Conservation (phyloP, 1,284 basidiomycete genomes). For the Puccinia coronata region DNA sequence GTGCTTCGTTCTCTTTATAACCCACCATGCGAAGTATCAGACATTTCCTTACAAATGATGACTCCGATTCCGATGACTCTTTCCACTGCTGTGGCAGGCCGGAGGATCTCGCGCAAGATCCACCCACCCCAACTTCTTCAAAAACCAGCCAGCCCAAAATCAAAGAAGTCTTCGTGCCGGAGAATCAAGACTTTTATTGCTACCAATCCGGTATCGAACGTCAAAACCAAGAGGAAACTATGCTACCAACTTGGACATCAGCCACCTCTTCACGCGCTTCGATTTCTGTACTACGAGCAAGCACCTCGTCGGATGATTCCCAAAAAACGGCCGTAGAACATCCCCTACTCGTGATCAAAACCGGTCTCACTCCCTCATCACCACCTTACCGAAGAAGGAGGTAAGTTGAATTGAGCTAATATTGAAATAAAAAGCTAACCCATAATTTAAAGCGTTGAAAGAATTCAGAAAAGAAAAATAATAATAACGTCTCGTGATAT, state of each 20-base stretch:
- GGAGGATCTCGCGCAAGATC: background rate
- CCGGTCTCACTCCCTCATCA: background rate
- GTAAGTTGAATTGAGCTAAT: background rate
- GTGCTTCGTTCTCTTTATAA: background rate
- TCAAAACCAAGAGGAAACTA: background rate
- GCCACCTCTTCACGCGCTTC: background rate
- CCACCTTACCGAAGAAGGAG: background rate
- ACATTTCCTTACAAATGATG: background rate
- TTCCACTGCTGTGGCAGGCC: slow-evolving; percentile 21
- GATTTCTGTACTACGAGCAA: background rate
- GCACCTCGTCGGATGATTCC: background rate
- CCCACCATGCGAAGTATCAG: background rate
- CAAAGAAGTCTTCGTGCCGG: background rate
- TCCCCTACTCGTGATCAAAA: background rate
- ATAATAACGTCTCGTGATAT: no score
- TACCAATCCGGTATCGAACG: slow-evolving; percentile 6
- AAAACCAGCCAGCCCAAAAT: background rate
- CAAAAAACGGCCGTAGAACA: background rate
- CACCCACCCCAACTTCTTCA: background rate
- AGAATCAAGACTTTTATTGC: background rate
- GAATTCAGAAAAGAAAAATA: no score
- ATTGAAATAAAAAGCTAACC: no score
- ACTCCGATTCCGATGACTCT: slow-evolving; percentile 7
- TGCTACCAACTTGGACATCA: background rate
- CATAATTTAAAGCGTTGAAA: no score